Conservation (phyloP, 2,329 filamentous ascomycete genomes). For the Sclerotinia sclerotiorum region DNA sequence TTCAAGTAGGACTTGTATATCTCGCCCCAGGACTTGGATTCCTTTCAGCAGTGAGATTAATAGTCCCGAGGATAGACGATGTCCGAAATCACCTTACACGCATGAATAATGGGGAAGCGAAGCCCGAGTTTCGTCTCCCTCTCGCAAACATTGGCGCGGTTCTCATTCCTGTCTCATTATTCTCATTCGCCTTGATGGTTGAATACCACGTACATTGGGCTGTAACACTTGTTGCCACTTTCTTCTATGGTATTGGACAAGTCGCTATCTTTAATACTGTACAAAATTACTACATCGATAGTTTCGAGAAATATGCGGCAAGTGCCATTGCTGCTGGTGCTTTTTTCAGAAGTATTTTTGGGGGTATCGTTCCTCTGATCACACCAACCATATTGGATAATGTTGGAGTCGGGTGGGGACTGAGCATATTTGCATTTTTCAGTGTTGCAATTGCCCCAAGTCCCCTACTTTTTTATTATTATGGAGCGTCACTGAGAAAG, state of each 20-base stretch:
- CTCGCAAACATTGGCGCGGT: slow-evolving; percentile 52
- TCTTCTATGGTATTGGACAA: slow-evolving; percentile 51
- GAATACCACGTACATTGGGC: slow-evolving; percentile 57
- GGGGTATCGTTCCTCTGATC: slow-evolving; percentile 49
- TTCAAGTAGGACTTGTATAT: slow-evolving; percentile 48
- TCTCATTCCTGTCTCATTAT: slow-evolving; percentile 57
- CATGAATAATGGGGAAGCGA: slow-evolving; percentile 45
- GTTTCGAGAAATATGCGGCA: slow-evolving; percentile 51
- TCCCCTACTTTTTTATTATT: slow-evolving; percentile 50
- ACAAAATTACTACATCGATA: slow-evolving; percentile 56
- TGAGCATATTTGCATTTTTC: slow-evolving; percentile 50
- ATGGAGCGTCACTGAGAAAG: slow-evolving; percentile 48
- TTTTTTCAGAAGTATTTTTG: slow-evolving; percentile 48
- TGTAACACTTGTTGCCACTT: slow-evolving; percentile 52
- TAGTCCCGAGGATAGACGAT: slow-evolving; percentile 45
- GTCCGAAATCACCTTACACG: slow-evolving; percentile 48
- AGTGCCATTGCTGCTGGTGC: slow-evolving; percentile 51
- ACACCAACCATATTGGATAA: slow-evolving; percentile 47
- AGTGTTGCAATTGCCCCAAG: slow-evolving; percentile 49
- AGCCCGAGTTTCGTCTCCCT: slow-evolving; percentile 43
- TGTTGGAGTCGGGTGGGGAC: slow-evolving; percentile 51
- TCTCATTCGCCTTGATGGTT: slow-evolving; percentile 60
- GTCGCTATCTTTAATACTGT: slow-evolving; percentile 54
- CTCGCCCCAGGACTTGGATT: slow-evolving; percentile 46
- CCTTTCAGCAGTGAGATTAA: slow-evolving; percentile 43